These are phyloP conservation scores for Trypanosomatidae sp. DNA, from an alignment of 208 protist genomes.

Conservation along the genomic window DNA sequence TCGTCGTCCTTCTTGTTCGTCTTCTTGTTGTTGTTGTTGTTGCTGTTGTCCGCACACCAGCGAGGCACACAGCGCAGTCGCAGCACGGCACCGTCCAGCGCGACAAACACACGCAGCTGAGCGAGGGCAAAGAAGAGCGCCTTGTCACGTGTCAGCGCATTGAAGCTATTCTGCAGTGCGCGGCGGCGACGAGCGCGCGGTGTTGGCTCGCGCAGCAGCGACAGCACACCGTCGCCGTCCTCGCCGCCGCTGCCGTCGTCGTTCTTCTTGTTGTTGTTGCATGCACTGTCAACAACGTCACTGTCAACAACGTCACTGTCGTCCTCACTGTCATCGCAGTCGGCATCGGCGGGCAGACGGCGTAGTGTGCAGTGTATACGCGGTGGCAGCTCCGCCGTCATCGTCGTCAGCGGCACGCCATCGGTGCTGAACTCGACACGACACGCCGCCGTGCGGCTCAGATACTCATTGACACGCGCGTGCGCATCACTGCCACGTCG, in stretches of 20 bases:
- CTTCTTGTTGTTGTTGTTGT: background rate
- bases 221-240: constrained; percentile 24
- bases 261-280: too few relatives aligned
- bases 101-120: constrained; percentile 61
- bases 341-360: too few relatives aligned
- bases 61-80: constrained; percentile 41
- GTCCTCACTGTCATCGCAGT: too few relatives aligned
- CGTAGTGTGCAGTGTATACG: constrained; percentile 51
- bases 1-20: background rate
- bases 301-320: too few relatives aligned
- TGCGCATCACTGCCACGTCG: too few relatives aligned
- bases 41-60: constrained; percentile 12
- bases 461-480: constrained; percentile 11
- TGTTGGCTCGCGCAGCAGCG: constrained; percentile 49
- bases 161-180: constrained; percentile 64
- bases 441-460: constrained; percentile 23
- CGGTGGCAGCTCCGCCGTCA: constrained; percentile 48
- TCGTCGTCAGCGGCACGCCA: constrained; percentile 45
- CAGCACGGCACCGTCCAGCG: constrained; percentile 58
- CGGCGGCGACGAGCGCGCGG: constrained; percentile 43
- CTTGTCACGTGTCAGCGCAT: constrained; percentile 53
- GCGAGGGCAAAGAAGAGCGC: constrained; percentile 68
- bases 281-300: too few relatives aligned
- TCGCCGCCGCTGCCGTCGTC: too few relatives aligned
- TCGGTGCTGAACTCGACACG: constrained; percentile 48